Base-by-base conservation (phyloP, 2,329 filamentous ascomycete genomes). In the Verticillium dahliae region DNA sequence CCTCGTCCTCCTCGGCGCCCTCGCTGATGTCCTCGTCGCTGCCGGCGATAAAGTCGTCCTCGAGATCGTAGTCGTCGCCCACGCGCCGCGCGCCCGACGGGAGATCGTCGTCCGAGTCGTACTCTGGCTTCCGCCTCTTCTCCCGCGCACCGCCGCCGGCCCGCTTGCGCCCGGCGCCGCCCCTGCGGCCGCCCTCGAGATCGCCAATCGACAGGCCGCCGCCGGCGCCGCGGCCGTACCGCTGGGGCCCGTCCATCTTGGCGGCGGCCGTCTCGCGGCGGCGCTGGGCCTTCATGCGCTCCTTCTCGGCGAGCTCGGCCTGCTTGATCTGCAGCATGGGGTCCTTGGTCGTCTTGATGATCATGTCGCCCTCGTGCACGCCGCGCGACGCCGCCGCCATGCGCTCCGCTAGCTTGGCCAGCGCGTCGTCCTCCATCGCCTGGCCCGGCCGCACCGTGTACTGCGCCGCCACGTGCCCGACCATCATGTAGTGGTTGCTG, bases 61-160 rank as follows among this genome's bases (percentile, higher is more conserved):
- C 89, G 70, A 89, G 82, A 65, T 93, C 90, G 70, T 94, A 94
- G 67, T 90, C 86, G 66, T 91, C 89, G 66, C 93, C 89, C 63
- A 88, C 83, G 59, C 85, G 83, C 37, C 82, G 81, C 56, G 78
- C 79, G 37, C 85, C 84, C 41, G 83, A 81, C 15, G 85, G 85
- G 39, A 87, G 79, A 62, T 90, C 89, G 67, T 91, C 89, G 68
- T 92, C 90, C 9, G 91, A 91, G 68, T 93, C 90, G 63, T 91
- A 90, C 67, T 90, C 90, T 62, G 81, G 78, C 45, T 81, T 79
- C 37, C 80, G 79, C 68, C 81, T 79, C 75, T 84, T 85, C 56
- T 77, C 74, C 65, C 82, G 83, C 35, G 76, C 73, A 13, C 75
- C 73, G 11, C 82, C 82, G 0, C 80, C 75, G 0, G 77, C 76